These are phyloP conservation scores for Flaveria ramosissima DNA, from an alignment of 129 eudicot genomes.

Conservation along the genomic window DNA sequence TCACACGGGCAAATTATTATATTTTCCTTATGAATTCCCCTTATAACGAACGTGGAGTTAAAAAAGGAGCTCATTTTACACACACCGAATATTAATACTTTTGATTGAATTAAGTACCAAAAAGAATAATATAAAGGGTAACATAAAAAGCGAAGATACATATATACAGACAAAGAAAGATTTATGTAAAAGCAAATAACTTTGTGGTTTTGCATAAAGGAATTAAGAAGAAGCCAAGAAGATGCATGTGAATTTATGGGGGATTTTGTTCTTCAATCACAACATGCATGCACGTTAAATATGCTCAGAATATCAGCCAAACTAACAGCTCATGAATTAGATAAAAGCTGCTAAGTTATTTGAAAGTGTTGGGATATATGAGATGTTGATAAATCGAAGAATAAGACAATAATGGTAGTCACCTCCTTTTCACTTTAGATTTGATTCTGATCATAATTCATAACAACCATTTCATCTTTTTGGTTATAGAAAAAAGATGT, in stretches of 20 bases:
- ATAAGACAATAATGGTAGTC: constrained; percentile 20
- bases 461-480: neutral
- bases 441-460: constrained; percentile 21
- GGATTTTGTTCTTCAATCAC: neutral
- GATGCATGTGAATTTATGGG: constrained; percentile 33
- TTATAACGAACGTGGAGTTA: neutral
- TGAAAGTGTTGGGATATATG: constrained; percentile 8
- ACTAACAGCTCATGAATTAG: constrained; percentile 21
- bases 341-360: constrained; percentile 1
- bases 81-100: constrained; percentile 7
- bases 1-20: constrained; percentile 7
- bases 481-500: neutral
- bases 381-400: constrained; percentile 24
- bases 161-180: constrained; percentile 21
- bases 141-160: constrained; percentile 21
- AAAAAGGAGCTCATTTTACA: constrained; percentile 3
- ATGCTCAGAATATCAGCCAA: constrained; percentile 1
- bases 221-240: constrained; percentile 28
- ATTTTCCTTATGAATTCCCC: neutral
- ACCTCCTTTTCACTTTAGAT: constrained; percentile 29
- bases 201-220: constrained; percentile 15
- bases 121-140: constrained; percentile 18
- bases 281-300: constrained; percentile 18
- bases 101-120: constrained; percentile 19
- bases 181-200: constrained; percentile 2